phyloP scores from a whole-genome alignment of 192 early-diverging fungal genomes.

The Coemansia sp. region DNA sequence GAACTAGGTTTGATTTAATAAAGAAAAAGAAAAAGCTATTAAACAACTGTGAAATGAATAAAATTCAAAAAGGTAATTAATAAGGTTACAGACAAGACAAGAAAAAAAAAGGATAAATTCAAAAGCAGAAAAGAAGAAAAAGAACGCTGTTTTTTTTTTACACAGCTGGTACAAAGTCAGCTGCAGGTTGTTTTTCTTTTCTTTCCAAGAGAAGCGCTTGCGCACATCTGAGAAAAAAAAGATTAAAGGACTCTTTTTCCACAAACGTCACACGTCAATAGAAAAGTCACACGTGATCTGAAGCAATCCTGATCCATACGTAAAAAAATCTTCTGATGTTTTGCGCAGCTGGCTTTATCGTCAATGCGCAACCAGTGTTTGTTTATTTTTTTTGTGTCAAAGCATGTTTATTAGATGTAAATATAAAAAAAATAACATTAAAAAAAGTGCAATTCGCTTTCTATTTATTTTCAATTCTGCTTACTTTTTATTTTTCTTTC shows the following conservation, averaged over 20 bases:
- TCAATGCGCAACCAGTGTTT: too few relatives aligned
- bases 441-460: too few relatives aligned
- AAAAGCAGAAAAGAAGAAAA: constrained; percentile 7
- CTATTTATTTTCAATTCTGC: too few relatives aligned
- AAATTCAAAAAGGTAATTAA: not conserved
- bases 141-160: too few relatives aligned
- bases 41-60: not conserved
- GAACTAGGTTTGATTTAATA: constrained; percentile 1
- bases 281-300: not conserved
- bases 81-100: constrained; percentile 6
- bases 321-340: too few relatives aligned
- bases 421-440: too few relatives aligned
- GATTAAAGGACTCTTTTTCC: not conserved
- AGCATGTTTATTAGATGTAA: too few relatives aligned
- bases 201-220: not conserved
- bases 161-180: too few relatives aligned
- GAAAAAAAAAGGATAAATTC: constrained; percentile 10
- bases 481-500: too few relatives aligned
- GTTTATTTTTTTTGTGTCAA: too few relatives aligned
- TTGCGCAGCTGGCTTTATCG: too few relatives aligned
- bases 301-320: not conserved
- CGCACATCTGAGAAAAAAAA: not conserved
- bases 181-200: not conserved
- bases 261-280: not conserved
- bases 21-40: constrained; percentile 9